These are phyloP conservation scores for Geotrichum candidum DNA, from an alignment of 1,139 yeast genomes.

Conservation along the genomic window DNA sequence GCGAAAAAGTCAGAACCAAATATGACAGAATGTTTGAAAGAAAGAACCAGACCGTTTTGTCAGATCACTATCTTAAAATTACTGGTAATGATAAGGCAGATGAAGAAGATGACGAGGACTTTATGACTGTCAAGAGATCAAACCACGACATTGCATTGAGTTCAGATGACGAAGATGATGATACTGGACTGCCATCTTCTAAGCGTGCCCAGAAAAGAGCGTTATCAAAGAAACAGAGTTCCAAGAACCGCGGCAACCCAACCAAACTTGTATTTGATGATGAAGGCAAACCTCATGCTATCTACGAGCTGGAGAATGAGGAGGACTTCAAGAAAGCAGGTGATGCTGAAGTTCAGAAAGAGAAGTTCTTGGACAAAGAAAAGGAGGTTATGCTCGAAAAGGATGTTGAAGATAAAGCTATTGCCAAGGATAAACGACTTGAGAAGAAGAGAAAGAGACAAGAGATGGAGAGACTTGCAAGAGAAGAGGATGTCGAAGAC, in stretches of 20 bases:
- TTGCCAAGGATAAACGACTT: slow-evolving; percentile 75
- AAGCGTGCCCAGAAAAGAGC: slow-evolving; percentile 87
- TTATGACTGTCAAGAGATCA: slow-evolving; percentile 69
- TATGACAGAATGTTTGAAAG: slow-evolving; percentile 96
- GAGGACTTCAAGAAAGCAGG: slow-evolving; percentile 78
- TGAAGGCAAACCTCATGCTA: slow-evolving; percentile 84
- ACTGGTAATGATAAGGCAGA: slow-evolving; percentile 26
- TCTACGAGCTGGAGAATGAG: slow-evolving; percentile 86
- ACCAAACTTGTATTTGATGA: slow-evolving; percentile 85
- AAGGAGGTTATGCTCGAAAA: slow-evolving; percentile 58
- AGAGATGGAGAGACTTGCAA: slow-evolving; percentile 59
- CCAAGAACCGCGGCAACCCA: slow-evolving; percentile 56
- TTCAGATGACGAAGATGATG: slow-evolving; percentile 68
- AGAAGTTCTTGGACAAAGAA: slow-evolving; percentile 61
- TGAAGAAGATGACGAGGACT: slow-evolving; percentile 56
- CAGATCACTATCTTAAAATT: slow-evolving; percentile 78
- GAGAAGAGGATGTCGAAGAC: slow-evolving; percentile 36
- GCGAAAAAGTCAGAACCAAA: slow-evolving; percentile 58
- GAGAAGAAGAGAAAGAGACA: slow-evolving; percentile 88
- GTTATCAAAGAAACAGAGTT: slow-evolving; percentile 70
- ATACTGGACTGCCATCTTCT: slow-evolving; percentile 51
- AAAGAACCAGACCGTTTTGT: slow-evolving; percentile 83
- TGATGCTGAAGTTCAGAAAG: slow-evolving; percentile 62
- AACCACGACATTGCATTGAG: slow-evolving; percentile 76
- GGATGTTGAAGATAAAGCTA: slow-evolving; percentile 70